Percentiles rank a stretch among this genome's conserved stretches.
Conservation (phyloP, 768 basidiomycete species). For the Dendrothele bispora region DNA sequence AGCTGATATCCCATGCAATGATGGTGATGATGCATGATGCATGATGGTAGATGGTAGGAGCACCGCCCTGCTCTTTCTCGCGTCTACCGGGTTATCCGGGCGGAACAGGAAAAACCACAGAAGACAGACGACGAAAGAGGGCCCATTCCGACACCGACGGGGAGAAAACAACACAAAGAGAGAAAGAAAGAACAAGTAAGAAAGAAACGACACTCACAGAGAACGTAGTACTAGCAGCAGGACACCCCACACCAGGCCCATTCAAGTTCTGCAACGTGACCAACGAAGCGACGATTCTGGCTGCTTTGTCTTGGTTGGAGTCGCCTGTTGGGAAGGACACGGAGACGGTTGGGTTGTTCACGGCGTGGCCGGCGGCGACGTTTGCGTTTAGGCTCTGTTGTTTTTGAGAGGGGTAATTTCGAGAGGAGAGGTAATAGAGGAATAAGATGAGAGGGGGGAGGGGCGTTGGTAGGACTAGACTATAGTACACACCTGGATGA, state of each 20-base stretch:
- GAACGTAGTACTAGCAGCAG: constrained; percentile 65
- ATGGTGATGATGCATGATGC: too few relatives aligned
- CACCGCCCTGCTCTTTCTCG: too few relatives aligned
- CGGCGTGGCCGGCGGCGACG: constrained; percentile 58
- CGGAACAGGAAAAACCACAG: constrained; percentile 58
- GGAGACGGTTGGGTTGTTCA: constrained; percentile 61
- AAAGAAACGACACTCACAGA: constrained; percentile 18
- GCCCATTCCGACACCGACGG: constrained; percentile 36
- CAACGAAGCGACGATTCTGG: constrained; percentile 58
- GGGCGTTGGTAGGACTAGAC: too few relatives aligned
- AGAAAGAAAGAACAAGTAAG: neutral
- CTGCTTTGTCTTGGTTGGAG: constrained; percentile 48
- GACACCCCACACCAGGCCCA: constrained; percentile 69
- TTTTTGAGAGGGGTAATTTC: too few relatives aligned
- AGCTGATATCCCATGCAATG: too few relatives aligned
- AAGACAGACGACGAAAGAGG: constrained; percentile 50
- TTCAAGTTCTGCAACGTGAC: constrained; percentile 75
- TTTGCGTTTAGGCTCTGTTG: constrained; percentile 47
- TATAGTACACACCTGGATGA: constrained; percentile 31
- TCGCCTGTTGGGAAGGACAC: constrained; percentile 66
- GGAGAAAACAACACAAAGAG: constrained; percentile 10
- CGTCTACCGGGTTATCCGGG: too few relatives aligned
- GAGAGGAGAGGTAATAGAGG: too few relatives aligned
- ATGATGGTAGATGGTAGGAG: too few relatives aligned
- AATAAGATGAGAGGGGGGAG: too few relatives aligned